Evolutionary conservation across 495 filamentous ascomycete species (phyloP), one percentile per base, ranked within the genome.

Genomic region (Aspergillus biplanus): DNA sequence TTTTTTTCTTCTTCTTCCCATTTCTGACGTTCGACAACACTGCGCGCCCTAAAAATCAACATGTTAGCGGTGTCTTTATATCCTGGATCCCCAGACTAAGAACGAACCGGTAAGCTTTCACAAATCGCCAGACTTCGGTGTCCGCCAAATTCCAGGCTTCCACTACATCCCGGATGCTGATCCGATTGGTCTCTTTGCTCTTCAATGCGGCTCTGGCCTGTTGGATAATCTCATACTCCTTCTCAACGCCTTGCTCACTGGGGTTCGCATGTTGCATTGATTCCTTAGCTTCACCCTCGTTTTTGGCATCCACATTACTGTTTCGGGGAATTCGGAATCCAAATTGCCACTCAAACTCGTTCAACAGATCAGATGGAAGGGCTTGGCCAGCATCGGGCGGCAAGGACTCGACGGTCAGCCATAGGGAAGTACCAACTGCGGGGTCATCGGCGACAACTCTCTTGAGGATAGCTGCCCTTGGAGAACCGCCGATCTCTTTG

Each of bases 81-180:
- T 7, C 16, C 44, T 7, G 33, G 47, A 21, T 21, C 52, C 31
- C 33, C 13, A 16, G 34, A 52, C 15, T 47, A 37, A 57, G 8
- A 16, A 71, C 69, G 33, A 50, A 81, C 78, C 77, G 73, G 61
- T 79, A 94, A 0, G 95, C 94, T 66, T 88, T 81, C 8, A 91
- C 89, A 68, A 99, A 97, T 67, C 87, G 85, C 95, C 95, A 99
- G 4, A 89, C 91, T 77, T 99, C 95, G 8, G 91, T 90, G 74
- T 97, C 92, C 6, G 91, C 93, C 65, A 97, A 66, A 74, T 94
- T 97, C 95, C 95, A 99, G 63, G 90, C 89, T 81, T 97, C 95
- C 16, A 90, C 83, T 46, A 88, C 86, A 27, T 82, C 81, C 46
- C 83, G 80, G 33, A 92, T 73, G 52, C 68, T 75, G 53, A 72